Evolutionary conservation across 139 green algal species (phyloP).

Genomic region (Pedinophyceae sp.): DNA sequence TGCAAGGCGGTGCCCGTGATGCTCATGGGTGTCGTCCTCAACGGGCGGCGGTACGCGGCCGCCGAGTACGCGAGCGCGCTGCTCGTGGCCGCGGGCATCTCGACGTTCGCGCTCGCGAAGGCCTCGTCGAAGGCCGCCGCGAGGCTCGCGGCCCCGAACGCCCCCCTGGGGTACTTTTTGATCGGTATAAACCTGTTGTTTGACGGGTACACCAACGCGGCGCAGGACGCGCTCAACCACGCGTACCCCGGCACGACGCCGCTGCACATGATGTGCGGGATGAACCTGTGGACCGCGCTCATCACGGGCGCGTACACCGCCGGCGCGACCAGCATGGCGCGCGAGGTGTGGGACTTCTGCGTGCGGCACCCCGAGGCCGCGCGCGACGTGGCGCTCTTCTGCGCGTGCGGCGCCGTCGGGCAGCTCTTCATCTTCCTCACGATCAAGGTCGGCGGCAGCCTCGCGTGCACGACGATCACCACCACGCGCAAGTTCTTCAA

Average conservation of each 20-base stretch:
- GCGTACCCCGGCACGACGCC: slow-evolving; percentile 43
- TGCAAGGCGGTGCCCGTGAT: slow-evolving; percentile 97
- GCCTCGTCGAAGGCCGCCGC: slow-evolving; percentile 31
- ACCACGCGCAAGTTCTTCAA: slow-evolving; percentile 99
- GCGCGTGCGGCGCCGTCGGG: slow-evolving; percentile 76
- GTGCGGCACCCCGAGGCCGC: slow-evolving; percentile 43
- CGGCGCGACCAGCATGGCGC: background rate
- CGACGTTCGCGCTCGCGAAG: slow-evolving; percentile 55
- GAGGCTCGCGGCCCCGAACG: slow-evolving; percentile 68
- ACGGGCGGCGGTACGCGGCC: slow-evolving; percentile 54
- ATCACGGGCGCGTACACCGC: slow-evolving; percentile 18
- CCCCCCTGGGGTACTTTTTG: slow-evolving; percentile 66
- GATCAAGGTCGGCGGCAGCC: slow-evolving; percentile 77
- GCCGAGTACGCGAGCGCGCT: slow-evolving; percentile 76
- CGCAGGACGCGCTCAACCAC: slow-evolving; percentile 68
- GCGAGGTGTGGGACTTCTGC: slow-evolving; percentile 53
- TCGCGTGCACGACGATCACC: slow-evolving; percentile 82
- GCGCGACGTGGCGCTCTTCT: slow-evolving; percentile 74
- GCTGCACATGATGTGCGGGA: slow-evolving; percentile 91
- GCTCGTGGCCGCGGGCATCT: slow-evolving; percentile 62
- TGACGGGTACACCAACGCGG: slow-evolving; percentile 91
- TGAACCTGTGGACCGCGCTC: slow-evolving; percentile 86
- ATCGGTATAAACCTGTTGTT: slow-evolving; percentile 79
- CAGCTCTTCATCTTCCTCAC: slow-evolving; percentile 98
- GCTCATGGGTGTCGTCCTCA: slow-evolving; percentile 75